Conservation (phyloP, 495 filamentous ascomycete species). For the Aspergillus campestris region DNA sequence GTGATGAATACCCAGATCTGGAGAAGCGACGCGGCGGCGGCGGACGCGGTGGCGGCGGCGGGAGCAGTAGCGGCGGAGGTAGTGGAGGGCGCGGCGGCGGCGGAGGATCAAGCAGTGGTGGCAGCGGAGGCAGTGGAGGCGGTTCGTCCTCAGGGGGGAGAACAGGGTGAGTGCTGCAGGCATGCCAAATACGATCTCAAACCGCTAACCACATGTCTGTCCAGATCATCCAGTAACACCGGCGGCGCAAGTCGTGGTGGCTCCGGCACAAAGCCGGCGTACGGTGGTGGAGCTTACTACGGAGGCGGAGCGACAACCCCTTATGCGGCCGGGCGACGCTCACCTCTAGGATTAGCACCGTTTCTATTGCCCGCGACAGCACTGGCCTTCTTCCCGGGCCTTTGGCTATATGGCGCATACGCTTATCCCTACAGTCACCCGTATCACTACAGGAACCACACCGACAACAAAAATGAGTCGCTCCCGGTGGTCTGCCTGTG, state of each 20-base stretch:
- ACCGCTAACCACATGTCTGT: not conserved
- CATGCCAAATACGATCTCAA: not conserved
- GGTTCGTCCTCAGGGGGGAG: constrained; percentile 13
- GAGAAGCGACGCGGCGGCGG: constrained; percentile 43
- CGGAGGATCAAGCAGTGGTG: constrained; percentile 16
- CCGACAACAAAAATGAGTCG: constrained; percentile 51
- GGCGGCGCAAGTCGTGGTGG: constrained; percentile 62
- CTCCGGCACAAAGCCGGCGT: constrained; percentile 51
- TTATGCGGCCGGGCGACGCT: constrained; percentile 52
- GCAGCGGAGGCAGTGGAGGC: constrained; percentile 15
- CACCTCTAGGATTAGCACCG: constrained; percentile 50
- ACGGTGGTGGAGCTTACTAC: constrained; percentile 65
- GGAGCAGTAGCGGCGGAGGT: constrained; percentile 20
- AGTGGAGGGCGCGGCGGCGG: constrained; percentile 18
- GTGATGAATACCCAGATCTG: constrained; percentile 18
- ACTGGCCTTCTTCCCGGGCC: constrained; percentile 51
- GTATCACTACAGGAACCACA: constrained; percentile 43
- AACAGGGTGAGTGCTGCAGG: constrained; percentile 5
- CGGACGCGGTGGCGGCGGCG: constrained; percentile 26
- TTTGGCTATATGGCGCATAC: constrained; percentile 45
- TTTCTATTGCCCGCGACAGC: constrained; percentile 48
- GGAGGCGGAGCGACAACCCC: constrained; percentile 66
- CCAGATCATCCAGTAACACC: constrained; percentile 28
- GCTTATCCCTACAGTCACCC: constrained; percentile 63
- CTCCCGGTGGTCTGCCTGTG: constrained; percentile 70